These are phyloP conservation scores for Helicocarpus griseus DNA, from an alignment of 2,329 filamentous ascomycete genomes.

Conservation along the genomic window DNA sequence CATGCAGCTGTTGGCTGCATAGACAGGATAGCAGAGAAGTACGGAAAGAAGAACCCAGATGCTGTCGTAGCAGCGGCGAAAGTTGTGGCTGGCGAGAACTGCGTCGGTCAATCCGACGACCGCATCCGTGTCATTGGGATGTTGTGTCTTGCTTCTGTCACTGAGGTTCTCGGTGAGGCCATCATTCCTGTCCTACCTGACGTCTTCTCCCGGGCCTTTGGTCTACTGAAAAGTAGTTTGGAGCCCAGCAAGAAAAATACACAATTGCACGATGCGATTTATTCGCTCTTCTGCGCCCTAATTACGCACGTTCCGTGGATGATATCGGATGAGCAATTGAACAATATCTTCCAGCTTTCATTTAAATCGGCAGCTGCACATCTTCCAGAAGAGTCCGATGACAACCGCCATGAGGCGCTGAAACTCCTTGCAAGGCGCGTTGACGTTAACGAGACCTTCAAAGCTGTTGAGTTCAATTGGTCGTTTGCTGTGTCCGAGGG, in stretches of 20 bases:
- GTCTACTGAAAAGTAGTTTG: constrained; percentile 59
- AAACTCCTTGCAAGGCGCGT: constrained; percentile 67
- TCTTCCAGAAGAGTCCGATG: constrained; percentile 52
- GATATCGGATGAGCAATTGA: constrained; percentile 65
- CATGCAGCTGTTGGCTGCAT: constrained; percentile 81
- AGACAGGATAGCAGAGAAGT: constrained; percentile 87
- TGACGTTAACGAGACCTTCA: constrained; percentile 65
- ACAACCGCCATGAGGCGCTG: constrained; percentile 59
- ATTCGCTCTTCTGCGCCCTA: constrained; percentile 67
- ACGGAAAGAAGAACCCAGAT: constrained; percentile 80
- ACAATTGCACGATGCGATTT: constrained; percentile 71
- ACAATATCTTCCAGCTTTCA: constrained; percentile 61
- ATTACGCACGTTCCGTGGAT: constrained; percentile 83
- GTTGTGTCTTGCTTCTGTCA: constrained; percentile 76
- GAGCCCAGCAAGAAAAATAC: constrained; percentile 43
- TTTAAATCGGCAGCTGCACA: constrained; percentile 58
- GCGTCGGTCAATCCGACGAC: constrained; percentile 63
- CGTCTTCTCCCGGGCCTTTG: constrained; percentile 61
- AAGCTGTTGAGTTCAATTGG: constrained; percentile 66
- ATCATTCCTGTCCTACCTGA: constrained; percentile 74
- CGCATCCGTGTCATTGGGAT: constrained; percentile 74
- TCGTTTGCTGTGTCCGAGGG: constrained; percentile 52
- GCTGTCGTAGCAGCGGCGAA: constrained; percentile 65
- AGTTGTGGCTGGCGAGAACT: constrained; percentile 65
- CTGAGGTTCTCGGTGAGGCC: constrained; percentile 77